These are phyloP conservation scores for Plasmodium inui DNA, from an alignment of 169 alveolate species.

Conservation along the genomic window DNA sequence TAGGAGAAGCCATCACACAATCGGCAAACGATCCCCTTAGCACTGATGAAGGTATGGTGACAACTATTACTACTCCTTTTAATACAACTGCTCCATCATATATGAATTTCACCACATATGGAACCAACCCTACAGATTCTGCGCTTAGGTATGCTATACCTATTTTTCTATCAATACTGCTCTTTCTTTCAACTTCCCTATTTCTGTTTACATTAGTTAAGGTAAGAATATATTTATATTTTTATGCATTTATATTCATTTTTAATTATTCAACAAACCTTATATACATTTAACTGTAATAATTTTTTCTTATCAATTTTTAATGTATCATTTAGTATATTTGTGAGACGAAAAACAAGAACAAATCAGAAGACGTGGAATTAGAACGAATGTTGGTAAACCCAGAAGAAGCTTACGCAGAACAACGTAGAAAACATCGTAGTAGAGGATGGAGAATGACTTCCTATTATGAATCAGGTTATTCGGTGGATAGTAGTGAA, in stretches of 20 bases:
- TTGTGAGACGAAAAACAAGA: background rate
- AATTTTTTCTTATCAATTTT: background rate
- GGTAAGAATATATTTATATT: constrained; percentile 1
- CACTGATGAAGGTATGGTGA: too few species aligned
- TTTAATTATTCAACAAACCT: background rate
- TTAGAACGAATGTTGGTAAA: background rate
- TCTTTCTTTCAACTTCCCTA: background rate
- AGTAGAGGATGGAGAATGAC: background rate
- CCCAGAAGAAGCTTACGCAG: background rate
- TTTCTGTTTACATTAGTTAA: background rate
- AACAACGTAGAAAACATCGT: too few species aligned
- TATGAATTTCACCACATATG: background rate
- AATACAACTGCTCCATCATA: background rate
- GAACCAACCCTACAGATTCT: background rate
- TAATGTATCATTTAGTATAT: constrained; percentile 6
- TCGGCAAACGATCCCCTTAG: too few species aligned
- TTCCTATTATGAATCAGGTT: background rate
- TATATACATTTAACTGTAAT: background rate
- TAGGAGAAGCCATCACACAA: background rate
- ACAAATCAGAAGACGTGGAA: background rate
- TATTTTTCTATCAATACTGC: background rate
- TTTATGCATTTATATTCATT: background rate
- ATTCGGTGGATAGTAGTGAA: background rate
- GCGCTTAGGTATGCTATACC: background rate
- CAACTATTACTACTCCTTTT: too few species aligned